Evolutionary conservation across 352 stramenopile species (phyloP).

Genomic region (Pythium phragmiticola): DNA sequence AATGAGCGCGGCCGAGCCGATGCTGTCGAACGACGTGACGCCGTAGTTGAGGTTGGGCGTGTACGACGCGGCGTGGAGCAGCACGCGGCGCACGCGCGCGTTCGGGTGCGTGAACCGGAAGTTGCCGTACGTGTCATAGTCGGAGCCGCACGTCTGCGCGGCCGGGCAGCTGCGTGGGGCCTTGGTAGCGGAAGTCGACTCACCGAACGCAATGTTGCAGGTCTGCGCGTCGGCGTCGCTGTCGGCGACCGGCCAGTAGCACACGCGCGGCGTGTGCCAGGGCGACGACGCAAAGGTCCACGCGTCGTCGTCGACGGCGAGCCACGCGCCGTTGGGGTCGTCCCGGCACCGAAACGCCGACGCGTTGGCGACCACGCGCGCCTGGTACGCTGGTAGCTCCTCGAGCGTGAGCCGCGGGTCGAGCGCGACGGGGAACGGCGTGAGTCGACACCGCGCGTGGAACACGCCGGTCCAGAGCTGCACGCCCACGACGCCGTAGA

Average conservation of each 20-base stretch:
- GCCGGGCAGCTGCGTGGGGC: slow-evolving; percentile 36
- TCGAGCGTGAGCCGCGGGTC: slow-evolving; percentile 34
- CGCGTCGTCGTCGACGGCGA: slow-evolving; percentile 29
- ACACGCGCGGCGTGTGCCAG: slow-evolving; percentile 64
- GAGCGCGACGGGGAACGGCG: slow-evolving; percentile 55
- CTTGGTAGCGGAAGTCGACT: too few species aligned
- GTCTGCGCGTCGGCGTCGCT: slow-evolving; percentile 49
- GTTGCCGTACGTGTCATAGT: slow-evolving; percentile 62
- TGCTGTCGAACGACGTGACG: slow-evolving; percentile 88
- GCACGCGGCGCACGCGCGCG: slow-evolving; percentile 29
- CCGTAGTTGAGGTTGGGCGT: slow-evolving; percentile 84
- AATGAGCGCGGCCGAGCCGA: slow-evolving; percentile 68
- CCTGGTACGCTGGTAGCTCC: slow-evolving; percentile 37
- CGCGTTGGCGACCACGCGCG: slow-evolving; percentile 34
- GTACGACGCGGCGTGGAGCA: slow-evolving; percentile 51
- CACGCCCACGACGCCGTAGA: slow-evolving; percentile 78
- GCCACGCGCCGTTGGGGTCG: slow-evolving; percentile 23
- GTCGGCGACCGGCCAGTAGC: slow-evolving; percentile 88
- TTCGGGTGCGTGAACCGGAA: slow-evolving; percentile 62
- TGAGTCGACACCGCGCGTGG: slow-evolving; percentile 66
- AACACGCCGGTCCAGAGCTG: slow-evolving; percentile 78
- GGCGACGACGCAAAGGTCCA: slow-evolving; percentile 53
- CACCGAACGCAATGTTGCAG: slow-evolving; percentile 35
- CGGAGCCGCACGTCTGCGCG: slow-evolving; percentile 49
- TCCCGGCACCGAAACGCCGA: slow-evolving; percentile 38